Evolutionary conservation across 2,329 filamentous ascomycete genomes (phyloP).

Genomic region (Exophiala lecanii-corni): DNA sequence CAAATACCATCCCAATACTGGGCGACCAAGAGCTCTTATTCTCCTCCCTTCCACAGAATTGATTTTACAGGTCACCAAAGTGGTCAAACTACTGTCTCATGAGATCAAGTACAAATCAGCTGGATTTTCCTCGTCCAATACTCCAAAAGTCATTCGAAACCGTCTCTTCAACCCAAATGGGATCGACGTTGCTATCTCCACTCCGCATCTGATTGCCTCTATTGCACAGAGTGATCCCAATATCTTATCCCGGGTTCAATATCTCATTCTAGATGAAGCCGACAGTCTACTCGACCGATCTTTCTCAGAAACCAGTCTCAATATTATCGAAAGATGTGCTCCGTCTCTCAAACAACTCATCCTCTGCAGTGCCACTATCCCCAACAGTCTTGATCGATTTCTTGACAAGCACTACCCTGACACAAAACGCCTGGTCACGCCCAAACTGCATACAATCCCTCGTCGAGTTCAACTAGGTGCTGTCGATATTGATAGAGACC

Average conservation of each 20-base stretch:
- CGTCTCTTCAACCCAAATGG: constrained; percentile 75
- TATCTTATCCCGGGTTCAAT: constrained; percentile 82
- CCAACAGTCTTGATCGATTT: constrained; percentile 78
- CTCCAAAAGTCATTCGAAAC: constrained; percentile 73
- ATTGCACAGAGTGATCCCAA: constrained; percentile 89
- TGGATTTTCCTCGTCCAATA: constrained; percentile 72
- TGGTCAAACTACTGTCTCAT: constrained; percentile 80
- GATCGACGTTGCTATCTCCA: constrained; percentile 80
- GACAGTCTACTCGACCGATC: constrained; percentile 93
- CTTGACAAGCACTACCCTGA: constrained; percentile 77
- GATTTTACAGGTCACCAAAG: constrained; percentile 75
- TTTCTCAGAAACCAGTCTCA: constrained; percentile 76
- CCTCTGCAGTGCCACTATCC: constrained; percentile 94
- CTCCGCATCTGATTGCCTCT: constrained; percentile 81
- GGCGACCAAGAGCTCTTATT: constrained; percentile 76
- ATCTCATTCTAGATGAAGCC: constrained; percentile 90
- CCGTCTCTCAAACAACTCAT: constrained; percentile 82
- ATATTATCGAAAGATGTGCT: constrained; percentile 73
- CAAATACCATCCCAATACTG: constrained; percentile 67
- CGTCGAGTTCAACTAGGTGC: constrained; percentile 90
- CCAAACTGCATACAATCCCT: constrained; percentile 93
- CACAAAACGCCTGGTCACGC: constrained; percentile 82
- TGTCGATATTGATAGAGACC: constrained; percentile 85
- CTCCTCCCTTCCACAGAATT: constrained; percentile 90
- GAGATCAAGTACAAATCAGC: constrained; percentile 80